A percentile compares a stretch with the other conserved stretches of the same genome.
These are phyloP conservation scores for Plasmopara halstedii DNA, from an alignment of 352 stramenopile species.

Conservation along the genomic window DNA sequence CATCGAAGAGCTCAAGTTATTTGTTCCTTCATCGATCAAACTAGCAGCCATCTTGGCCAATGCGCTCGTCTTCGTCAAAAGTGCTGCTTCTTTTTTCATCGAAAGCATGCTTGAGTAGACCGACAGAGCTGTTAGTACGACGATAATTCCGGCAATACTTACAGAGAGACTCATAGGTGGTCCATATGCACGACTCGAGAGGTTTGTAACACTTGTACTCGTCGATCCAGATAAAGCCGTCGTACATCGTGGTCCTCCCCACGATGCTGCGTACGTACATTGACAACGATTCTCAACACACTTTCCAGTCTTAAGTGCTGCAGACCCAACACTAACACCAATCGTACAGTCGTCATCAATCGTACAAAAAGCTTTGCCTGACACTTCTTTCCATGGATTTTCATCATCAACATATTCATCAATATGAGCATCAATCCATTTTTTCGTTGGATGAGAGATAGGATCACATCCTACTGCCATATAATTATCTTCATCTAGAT, in stretches of 20 bases:
- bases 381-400: conserved; percentile 34
- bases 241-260: conserved; percentile 52
- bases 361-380: conserved; percentile 33
- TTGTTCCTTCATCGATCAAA: conserved; percentile 12
- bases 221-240: conserved; percentile 24
- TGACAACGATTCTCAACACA: conserved; percentile 40
- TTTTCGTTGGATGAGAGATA: conserved; percentile 43
- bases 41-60: conserved; percentile 23
- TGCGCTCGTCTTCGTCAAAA: conserved; percentile 15
- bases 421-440: conserved; percentile 71
- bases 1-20: conserved; percentile 4
- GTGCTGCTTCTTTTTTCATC: conserved; percentile 19
- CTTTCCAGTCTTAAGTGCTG: conserved; percentile 27
- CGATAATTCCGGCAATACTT: conserved; percentile 16
- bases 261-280: conserved; percentile 38
- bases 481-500: conserved; percentile 27
- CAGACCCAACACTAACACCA: conserved; percentile 26
- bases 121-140: conserved; percentile 24
- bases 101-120: conserved; percentile 25
- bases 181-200: conserved; percentile 34
- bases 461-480: conserved; percentile 63
- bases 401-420: conserved; percentile 51
- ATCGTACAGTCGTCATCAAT: conserved; percentile 42
- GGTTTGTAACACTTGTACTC: conserved; percentile 14
- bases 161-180: conserved; percentile 43